These are phyloP conservation scores for Venturia carpophila DNA, from an alignment of 2,329 filamentous ascomycete genomes.

Conservation along the genomic window DNA sequence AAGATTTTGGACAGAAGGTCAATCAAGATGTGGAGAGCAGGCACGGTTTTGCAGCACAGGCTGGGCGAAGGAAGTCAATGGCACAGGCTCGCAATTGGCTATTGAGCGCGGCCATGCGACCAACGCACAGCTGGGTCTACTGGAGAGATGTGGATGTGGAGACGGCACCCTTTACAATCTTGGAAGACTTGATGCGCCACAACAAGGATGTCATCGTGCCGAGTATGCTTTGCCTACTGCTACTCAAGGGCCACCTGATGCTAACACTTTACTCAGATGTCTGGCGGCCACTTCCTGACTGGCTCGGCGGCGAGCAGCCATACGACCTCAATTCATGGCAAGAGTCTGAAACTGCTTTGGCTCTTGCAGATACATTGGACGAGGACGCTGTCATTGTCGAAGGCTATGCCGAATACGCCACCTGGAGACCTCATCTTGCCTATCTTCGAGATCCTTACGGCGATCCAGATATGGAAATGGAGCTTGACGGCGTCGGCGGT, in stretches of 20 bases:
- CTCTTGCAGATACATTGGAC: slow-evolving; percentile 86
- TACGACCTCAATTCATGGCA: slow-evolving; percentile 99
- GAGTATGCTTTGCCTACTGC: slow-evolving; percentile 55
- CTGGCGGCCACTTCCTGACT: slow-evolving; percentile 96
- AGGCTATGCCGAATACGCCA: slow-evolving; percentile 97
- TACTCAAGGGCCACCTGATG: neutral
- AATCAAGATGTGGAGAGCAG: slow-evolving; percentile 96
- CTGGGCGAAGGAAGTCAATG: slow-evolving; percentile 90
- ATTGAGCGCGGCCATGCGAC: slow-evolving; percentile 81
- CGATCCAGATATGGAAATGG: slow-evolving; percentile 99
- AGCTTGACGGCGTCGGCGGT: slow-evolving; percentile 94
- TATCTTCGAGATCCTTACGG: slow-evolving; percentile 95
- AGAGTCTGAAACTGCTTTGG: slow-evolving; percentile 92
- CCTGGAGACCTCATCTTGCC: slow-evolving; percentile 92
- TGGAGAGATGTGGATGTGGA: slow-evolving; percentile 99
- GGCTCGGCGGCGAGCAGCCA: slow-evolving; percentile 95
- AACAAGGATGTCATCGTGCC: slow-evolving; percentile 99
- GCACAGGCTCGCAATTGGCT: slow-evolving; percentile 97
- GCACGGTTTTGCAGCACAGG: slow-evolving; percentile 94
- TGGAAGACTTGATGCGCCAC: slow-evolving; percentile 96
- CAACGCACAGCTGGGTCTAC: slow-evolving; percentile 98
- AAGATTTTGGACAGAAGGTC: slow-evolving; percentile 97
- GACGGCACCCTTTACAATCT: slow-evolving; percentile 90
- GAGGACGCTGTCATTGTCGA: slow-evolving; percentile 99
- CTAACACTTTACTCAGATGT: slow-evolving; percentile 48